A percentile compares a stretch with the other conserved stretches of the same genome.
Conservation (phyloP, 352 stramenopile species). For the Plasmopara viticola region DNA sequence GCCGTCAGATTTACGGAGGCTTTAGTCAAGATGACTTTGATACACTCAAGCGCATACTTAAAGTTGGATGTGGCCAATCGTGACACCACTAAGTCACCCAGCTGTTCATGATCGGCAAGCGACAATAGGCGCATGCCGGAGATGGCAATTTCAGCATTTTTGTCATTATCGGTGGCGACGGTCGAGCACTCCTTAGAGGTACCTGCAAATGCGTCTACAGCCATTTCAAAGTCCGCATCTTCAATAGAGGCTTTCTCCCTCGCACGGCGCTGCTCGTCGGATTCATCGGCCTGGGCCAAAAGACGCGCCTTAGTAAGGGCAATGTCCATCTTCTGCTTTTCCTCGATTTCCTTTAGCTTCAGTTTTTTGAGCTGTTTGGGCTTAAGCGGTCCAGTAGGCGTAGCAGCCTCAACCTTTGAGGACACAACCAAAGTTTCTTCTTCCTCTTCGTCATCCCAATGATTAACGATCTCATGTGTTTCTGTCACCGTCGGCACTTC, state of each 20-base stretch:
- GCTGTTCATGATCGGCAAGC: constrained; percentile 66
- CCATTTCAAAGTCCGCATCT: constrained; percentile 69
- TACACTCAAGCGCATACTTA: constrained; percentile 71
- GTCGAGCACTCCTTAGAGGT: constrained; percentile 24
- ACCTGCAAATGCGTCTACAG: constrained; percentile 69
- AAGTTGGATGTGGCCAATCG: constrained; percentile 57
- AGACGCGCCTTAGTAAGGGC: constrained; percentile 68
- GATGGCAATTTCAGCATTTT: constrained; percentile 41
- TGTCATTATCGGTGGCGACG: constrained; percentile 26
- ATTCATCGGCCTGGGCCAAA: constrained; percentile 62
- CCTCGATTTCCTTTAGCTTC: constrained; percentile 81
- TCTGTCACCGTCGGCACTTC: constrained; percentile 55
- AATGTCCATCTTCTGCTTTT: constrained; percentile 75
- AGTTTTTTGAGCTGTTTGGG: constrained; percentile 85
- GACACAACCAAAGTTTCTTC: constrained; percentile 45
- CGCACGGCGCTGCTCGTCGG: constrained; percentile 48
- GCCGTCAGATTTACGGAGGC: constrained; percentile 69
- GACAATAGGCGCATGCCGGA: constrained; percentile 58
- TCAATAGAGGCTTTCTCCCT: constrained; percentile 58
- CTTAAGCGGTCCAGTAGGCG: constrained; percentile 57
- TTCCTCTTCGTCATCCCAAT: constrained; percentile 78
- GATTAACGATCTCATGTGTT: constrained; percentile 38
- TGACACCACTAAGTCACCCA: constrained; percentile 55
- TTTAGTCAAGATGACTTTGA: constrained; percentile 79
- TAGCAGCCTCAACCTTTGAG: constrained; percentile 18